Percentiles rank a stretch among this genome's conserved stretches.
Conservation (phyloP, 2,329 filamentous ascomycete genomes). For the Seiridium unicorne region DNA sequence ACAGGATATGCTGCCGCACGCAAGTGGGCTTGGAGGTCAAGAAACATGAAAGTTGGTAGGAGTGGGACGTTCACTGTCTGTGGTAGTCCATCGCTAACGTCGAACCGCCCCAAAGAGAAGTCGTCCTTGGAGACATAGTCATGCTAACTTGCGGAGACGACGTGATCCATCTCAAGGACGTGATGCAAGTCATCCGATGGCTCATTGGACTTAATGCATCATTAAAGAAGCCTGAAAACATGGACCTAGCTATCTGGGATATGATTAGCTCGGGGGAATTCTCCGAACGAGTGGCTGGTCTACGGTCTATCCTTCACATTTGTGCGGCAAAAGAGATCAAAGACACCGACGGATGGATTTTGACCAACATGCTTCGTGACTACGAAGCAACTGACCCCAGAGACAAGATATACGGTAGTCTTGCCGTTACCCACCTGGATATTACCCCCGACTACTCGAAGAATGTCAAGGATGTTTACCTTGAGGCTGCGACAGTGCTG, state of each 20-base stretch:
- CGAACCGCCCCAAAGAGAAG: neutral
- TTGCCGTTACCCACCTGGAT: neutral
- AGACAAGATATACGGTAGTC: neutral
- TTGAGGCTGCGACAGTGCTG: neutral
- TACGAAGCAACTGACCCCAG: neutral
- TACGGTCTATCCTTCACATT: neutral
- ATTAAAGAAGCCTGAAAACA: neutral
- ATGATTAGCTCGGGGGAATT: neutral
- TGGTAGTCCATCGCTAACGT: neutral
- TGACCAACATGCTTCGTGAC: neutral
- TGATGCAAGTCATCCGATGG: conserved; percentile 1
- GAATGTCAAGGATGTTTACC: neutral
- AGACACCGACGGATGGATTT: neutral
- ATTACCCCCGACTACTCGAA: conserved; percentile 2
- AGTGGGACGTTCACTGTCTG: neutral
- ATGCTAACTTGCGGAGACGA: conserved; percentile 1
- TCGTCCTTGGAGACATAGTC: neutral
- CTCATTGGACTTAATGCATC: neutral
- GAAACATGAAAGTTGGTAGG: neutral
- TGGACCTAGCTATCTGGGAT: neutral
- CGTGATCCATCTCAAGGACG: neutral
- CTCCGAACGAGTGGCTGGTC: neutral
- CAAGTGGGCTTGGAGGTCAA: neutral
- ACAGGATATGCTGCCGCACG: neutral
- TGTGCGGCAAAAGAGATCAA: neutral